Percentiles rank a stretch among this genome's conserved stretches.
phyloP scores from a whole-genome alignment of 139 green algal species.

The Tetraselmis chui region DNA sequence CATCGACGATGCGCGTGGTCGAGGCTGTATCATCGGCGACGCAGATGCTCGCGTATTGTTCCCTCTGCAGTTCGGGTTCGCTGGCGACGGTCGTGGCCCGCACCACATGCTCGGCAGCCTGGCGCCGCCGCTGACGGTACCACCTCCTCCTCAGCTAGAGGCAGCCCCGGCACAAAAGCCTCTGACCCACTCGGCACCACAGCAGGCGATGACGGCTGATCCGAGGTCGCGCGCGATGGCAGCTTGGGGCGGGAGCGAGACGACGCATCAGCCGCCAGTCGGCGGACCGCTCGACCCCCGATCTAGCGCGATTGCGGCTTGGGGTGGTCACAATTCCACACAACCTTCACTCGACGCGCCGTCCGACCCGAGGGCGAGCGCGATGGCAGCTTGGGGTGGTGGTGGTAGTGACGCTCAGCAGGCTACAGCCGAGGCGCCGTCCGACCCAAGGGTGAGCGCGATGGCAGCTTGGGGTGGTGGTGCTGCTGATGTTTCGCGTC shows the following conservation, averaged over 20 bases:
- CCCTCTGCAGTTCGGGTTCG: slow-evolving; percentile 17
- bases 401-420: too few relatives aligned
- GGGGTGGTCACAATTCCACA: background rate
- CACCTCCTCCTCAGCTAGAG: background rate
- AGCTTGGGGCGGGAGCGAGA: background rate
- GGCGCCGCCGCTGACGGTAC: too few relatives aligned
- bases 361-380: background rate
- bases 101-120: background rate
- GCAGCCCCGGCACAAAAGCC: background rate
- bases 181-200: too few relatives aligned
- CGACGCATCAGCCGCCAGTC: background rate
- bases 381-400: background rate
- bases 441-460: background rate
- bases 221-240: background rate
- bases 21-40: slow-evolving; percentile 47
- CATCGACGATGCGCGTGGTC: slow-evolving; percentile 30
- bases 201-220: too few relatives aligned
- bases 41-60: slow-evolving; percentile 41
- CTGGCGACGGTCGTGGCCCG: background rate
- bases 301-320: background rate
- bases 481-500: too few relatives aligned
- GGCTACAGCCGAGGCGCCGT: too few relatives aligned
- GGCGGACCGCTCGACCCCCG: background rate
- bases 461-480: background rate
- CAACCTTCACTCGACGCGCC: background rate